Percentiles rank a stretch among this genome's conserved stretches.
Conservation (phyloP, 345 rosid genomes). For the Corchorus capsularis region DNA sequence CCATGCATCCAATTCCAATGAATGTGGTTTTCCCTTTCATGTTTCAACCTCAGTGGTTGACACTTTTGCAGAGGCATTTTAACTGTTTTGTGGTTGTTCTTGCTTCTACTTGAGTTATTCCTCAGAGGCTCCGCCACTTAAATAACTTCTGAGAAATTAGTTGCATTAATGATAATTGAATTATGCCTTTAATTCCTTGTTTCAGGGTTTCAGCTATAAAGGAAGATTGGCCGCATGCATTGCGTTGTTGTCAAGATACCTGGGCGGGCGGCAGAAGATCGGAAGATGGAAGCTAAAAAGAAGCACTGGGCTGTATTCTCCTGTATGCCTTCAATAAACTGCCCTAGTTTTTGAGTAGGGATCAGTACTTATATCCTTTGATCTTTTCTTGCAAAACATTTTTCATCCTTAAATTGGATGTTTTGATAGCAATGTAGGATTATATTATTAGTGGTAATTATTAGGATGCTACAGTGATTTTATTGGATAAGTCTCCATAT, state of each 20-base stretch:
- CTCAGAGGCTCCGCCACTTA: not conserved
- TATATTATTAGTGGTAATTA: not conserved
- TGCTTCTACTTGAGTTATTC: not conserved
- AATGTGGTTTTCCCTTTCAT: not conserved
- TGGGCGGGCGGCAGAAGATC: not conserved
- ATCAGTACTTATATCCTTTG: not conserved
- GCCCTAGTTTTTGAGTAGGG: conserved; percentile 4
- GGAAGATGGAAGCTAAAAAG: not conserved
- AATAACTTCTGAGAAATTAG: not conserved
- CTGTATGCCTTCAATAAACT: not conserved
- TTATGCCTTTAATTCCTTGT: not conserved
- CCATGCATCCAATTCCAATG: not conserved
- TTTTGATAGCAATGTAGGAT: not conserved
- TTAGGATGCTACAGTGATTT: not conserved
- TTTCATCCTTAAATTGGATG: not conserved
- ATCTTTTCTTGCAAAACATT: not conserved
- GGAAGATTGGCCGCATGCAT: not conserved
- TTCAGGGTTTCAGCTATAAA: conserved; percentile 12
- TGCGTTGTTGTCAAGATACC: not conserved
- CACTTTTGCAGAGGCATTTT: not conserved
- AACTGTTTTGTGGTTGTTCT: not conserved
- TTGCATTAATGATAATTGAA: not conserved
- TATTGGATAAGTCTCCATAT: not conserved
- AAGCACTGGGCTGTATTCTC: not conserved
- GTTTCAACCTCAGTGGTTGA: not conserved